Evolutionary conservation across 495 filamentous ascomycete species (phyloP), one percentile per base, ranked within the genome.

Genomic region (Talaromyces nanjingensis): DNA sequence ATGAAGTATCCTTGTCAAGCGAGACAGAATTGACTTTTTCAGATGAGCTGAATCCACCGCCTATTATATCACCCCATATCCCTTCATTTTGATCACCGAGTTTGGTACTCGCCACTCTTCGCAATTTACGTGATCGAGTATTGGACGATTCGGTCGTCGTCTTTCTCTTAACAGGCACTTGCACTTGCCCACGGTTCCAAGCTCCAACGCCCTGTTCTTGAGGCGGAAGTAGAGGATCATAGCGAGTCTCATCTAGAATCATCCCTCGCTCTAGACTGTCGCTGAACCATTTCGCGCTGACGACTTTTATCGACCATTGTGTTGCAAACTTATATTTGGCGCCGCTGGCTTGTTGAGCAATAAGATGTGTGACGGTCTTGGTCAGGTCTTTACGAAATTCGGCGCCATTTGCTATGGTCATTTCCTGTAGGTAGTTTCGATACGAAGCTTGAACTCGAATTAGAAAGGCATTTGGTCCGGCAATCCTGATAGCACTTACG

Each of bases 231-330:
- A 77, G 73, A 2, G 91, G 92, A 71, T 94, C 86, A 72, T 96
- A 98, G 63, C 84, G 83, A 11, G 79, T 79, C 69, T 97, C 96
- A 33, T 97, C 89, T 24, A 98, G 79, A 3, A 90, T 88, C 91
- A 98, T 93, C n/a, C 94, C 96, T 62, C 94, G 86, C 67, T 91
- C 87, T 61, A 94, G 66, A 69, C 92, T 93, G 64, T 98, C 87
- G 27, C 84, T 75, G 54, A 98, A 81, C 94, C 94, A 98, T 72
- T 96, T 89, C 37, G 86, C 69, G 3, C 87, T 84, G 27, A 98
- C 90, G 33, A 91, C 85, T 24, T 83, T 87, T 66, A 96, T 83
- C 55, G 82, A 81, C 90, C 93, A 97, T 67, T 80, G 79, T 63
- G 81, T 85, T 11, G 96, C 93, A 65, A 91, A 91, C 53, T 87